Conservation (phyloP, 1,139 yeast species). For the Geotrichum restrictum region DNA sequence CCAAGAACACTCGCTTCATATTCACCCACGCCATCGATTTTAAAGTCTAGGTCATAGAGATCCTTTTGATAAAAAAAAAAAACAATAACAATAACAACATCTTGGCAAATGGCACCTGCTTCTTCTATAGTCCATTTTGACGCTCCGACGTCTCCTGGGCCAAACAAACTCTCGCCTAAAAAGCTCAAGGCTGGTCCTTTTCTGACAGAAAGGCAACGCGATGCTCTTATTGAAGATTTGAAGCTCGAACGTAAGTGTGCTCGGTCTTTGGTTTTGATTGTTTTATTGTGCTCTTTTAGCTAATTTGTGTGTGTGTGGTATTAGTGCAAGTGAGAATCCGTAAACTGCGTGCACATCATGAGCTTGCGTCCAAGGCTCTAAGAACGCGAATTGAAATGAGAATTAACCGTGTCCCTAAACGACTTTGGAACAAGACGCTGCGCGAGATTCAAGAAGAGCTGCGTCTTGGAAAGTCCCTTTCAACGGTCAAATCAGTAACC, state of each 20-base stretch:
- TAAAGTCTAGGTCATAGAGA: too few species aligned
- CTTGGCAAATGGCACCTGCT: too few species aligned
- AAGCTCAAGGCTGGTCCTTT: neutral
- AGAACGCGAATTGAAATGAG: slow-evolving; percentile 40
- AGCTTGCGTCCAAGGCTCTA: slow-evolving; percentile 37
- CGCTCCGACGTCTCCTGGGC: too few species aligned
- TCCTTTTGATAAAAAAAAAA: too few species aligned
- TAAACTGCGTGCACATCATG: slow-evolving; percentile 35
- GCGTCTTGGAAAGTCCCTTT: slow-evolving; percentile 3
- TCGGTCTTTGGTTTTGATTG: neutral
- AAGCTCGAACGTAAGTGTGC: slow-evolving; percentile 30
- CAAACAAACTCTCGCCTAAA: neutral
- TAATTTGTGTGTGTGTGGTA: neutral
- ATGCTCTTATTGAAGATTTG: slow-evolving; percentile 32
- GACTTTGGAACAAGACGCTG: slow-evolving; percentile 44
- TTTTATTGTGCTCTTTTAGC: slow-evolving; percentile 11
- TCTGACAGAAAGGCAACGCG: slow-evolving; percentile 31
- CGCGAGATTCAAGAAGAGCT: slow-evolving; percentile 31
- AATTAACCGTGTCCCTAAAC: slow-evolving; percentile 42
- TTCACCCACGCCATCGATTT: too few species aligned
- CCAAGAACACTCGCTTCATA: too few species aligned
- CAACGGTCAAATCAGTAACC: neutral
- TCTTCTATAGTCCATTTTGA: too few species aligned
- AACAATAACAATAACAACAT: too few species aligned
- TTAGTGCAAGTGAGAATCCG: slow-evolving; percentile 33